Base-by-base conservation (phyloP, 371 early-diverging fungal species). In the Zychaea mexicana region DNA sequence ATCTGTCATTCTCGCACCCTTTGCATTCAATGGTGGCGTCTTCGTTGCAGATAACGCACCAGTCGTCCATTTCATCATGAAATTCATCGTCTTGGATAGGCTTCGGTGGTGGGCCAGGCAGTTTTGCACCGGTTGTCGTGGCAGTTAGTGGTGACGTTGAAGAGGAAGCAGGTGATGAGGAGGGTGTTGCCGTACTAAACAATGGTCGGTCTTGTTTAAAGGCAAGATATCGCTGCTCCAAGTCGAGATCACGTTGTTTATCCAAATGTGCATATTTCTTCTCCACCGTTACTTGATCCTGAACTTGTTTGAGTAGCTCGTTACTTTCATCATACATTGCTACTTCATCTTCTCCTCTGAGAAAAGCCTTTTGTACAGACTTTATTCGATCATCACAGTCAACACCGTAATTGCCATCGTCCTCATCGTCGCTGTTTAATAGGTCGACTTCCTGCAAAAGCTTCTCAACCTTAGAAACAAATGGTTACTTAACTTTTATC, bases 41-140 rank as follows among this genome's bases (percentile, higher is more conserved):
- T 19, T 85, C 88, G 54, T 88, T 88, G 52, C 88, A 88, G 19
- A 88, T 78, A 85, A 86, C 82, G 61, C 88, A 88, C 88, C 88
- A 88, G 62, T 81, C 81, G 49, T 85, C 81, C 26, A 80, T 76
- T 57, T 85, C 86, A 63, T 84, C 75, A 38, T 81, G 64, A 19
- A 78, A 52, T 19, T 77, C 82, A 19, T 75, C 72, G 1, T 45
- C 49, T 26, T 59, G 52, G 7, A 83, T 52, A 2, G 86, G 76
- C 8, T 73, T 73, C 10, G 88, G 88, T 1, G 83, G 74, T 19
- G 76, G 70, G 1, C 85, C 87, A 2, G 70, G 77, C 3, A 36
- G 64, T 56, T 24, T 47, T 13, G 21, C n/a, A 19, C 15, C 59
- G 22, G n/a, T n/a, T n/a, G n/a, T n/a, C n/a, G n/a, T n/a, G n/a